These are phyloP conservation scores for Haemoproteus tartakovskyi DNA, from an alignment of 169 alveolate genomes.

Conservation along the genomic window DNA sequence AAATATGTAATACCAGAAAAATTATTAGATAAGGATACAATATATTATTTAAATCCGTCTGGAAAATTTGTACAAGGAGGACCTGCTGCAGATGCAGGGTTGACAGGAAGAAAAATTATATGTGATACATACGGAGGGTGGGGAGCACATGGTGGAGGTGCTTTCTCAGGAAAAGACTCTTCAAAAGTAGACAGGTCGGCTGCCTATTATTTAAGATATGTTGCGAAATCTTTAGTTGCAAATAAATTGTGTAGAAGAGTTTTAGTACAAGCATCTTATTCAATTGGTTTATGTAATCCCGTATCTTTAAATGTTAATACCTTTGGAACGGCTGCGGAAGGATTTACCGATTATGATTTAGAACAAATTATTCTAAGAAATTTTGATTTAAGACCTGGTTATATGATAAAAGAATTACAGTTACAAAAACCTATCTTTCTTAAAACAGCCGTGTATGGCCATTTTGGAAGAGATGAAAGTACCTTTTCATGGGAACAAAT, in stretches of 20 bases:
- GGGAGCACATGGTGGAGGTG: constrained; percentile 99
- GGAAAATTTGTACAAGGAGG: constrained; percentile 98
- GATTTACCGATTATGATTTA: constrained; percentile 90
- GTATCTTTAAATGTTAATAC: constrained; percentile 94
- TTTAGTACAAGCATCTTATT: constrained; percentile 95
- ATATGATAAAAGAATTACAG: constrained; percentile 89
- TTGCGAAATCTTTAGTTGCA: constrained; percentile 97
- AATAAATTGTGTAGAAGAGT: constrained; percentile 93
- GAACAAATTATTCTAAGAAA: constrained; percentile 87
- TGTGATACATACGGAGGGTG: constrained; percentile 99
- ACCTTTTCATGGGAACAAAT: constrained; percentile 95
- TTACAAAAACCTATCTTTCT: constrained; percentile 88
- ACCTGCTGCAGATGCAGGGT: constrained; percentile 99
- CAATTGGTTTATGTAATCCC: constrained; percentile 97
- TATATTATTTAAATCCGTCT: constrained; percentile 94
- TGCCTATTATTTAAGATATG: constrained; percentile 97
- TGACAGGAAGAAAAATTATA: constrained; percentile 98
- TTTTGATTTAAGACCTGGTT: constrained; percentile 97
- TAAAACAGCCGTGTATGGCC: constrained; percentile 96
- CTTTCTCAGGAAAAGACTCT: constrained; percentile 99
- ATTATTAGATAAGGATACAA: constrained; percentile 91
- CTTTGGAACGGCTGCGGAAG: constrained; percentile 90
- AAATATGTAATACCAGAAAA: constrained; percentile 91
- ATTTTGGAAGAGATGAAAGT: constrained; percentile 94
- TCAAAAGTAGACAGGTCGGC: constrained; percentile 99